phyloP scores from a whole-genome alignment of 768 basidiomycete genomes.

The Mycena sanguinolenta region DNA sequence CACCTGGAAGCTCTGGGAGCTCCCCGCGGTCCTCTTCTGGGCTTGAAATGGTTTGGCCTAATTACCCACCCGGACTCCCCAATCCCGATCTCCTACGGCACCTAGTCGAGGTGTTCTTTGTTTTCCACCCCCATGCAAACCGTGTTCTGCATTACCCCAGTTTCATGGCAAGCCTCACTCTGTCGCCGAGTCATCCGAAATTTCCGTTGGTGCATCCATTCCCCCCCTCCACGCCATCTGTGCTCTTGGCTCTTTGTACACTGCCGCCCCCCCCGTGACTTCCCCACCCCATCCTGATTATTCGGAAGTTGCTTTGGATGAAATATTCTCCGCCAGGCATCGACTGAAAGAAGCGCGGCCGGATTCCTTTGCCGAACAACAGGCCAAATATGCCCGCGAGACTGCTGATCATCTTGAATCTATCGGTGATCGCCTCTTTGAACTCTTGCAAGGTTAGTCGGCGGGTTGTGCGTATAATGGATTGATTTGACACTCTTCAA shows the following conservation, averaged over 20 bases:
- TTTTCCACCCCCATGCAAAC: constrained; percentile 79
- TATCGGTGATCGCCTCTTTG: constrained; percentile 67
- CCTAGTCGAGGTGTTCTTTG: constrained; percentile 74
- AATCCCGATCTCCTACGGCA: constrained; percentile 73
- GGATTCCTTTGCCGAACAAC: constrained; percentile 76
- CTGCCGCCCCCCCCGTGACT: constrained; percentile 73
- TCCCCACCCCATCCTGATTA: constrained; percentile 68
- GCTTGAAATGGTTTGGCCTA: constrained; percentile 62
- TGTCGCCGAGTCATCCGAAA: constrained; percentile 76
- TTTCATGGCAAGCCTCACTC: constrained; percentile 73
- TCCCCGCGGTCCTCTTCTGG: constrained; percentile 37
- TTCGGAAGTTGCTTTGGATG: constrained; percentile 61
- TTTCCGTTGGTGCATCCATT: constrained; percentile 81
- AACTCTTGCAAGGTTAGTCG: constrained; percentile 70
- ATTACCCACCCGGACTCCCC: constrained; percentile 77
- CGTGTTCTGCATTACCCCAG: constrained; percentile 77
- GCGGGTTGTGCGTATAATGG: not conserved
- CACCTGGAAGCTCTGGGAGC: constrained; percentile 30
- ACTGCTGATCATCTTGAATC: constrained; percentile 61
- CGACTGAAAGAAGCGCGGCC: constrained; percentile 60
- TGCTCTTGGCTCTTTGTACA: constrained; percentile 83
- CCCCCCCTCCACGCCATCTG: constrained; percentile 90
- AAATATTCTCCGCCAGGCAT: constrained; percentile 63
- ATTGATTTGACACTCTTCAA: not conserved
- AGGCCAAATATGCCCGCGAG: constrained; percentile 68